These are phyloP conservation scores for Coemansia sp. DNA, from an alignment of 371 early-diverging fungal genomes.

Conservation along the genomic window DNA sequence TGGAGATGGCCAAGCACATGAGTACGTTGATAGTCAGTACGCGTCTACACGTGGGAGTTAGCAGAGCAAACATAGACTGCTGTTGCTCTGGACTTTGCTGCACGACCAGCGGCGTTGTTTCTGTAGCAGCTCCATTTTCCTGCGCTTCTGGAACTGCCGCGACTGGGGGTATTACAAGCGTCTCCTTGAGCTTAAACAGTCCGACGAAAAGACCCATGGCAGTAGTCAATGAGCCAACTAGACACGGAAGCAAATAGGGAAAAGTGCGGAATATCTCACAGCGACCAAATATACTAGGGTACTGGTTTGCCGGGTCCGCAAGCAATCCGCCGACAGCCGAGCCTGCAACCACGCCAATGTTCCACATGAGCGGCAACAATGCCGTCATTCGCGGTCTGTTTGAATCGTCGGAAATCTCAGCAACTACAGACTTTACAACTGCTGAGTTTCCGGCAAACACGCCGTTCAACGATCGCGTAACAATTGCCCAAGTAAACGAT, in stretches of 20 bases:
- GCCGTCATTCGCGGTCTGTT: slow-evolving; percentile 66
- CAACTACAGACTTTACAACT: slow-evolving; percentile 77
- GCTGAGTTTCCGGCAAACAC: slow-evolving; percentile 76
- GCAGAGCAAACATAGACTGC: slow-evolving; percentile 1
- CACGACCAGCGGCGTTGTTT: slow-evolving; percentile 12
- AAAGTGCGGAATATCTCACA: slow-evolving; percentile 61
- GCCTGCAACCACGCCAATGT: slow-evolving; percentile 62
- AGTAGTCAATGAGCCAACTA: slow-evolving; percentile 61
- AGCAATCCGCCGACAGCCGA: slow-evolving; percentile 78
- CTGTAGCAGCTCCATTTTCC: not conserved
- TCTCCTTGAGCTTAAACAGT: slow-evolving; percentile 74
- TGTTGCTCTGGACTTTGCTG: not conserved
- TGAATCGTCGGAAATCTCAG: slow-evolving; percentile 75
- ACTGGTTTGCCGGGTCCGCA: slow-evolving; percentile 66
- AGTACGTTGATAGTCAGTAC: slow-evolving; percentile 27
- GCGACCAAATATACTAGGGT: slow-evolving; percentile 66
- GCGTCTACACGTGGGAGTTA: slow-evolving; percentile 11
- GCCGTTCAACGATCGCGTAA: slow-evolving; percentile 67
- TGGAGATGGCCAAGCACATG: slow-evolving; percentile 64
- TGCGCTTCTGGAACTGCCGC: not conserved
- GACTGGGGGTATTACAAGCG: slow-evolving; percentile 32
- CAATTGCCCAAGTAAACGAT: slow-evolving; percentile 64
- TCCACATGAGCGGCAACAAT: slow-evolving; percentile 56
- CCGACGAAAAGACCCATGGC: slow-evolving; percentile 65
- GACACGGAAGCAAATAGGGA: slow-evolving; percentile 86